Conservation (phyloP, 371 early-diverging fungal species). For the Sporodiniella umbellata region DNA sequence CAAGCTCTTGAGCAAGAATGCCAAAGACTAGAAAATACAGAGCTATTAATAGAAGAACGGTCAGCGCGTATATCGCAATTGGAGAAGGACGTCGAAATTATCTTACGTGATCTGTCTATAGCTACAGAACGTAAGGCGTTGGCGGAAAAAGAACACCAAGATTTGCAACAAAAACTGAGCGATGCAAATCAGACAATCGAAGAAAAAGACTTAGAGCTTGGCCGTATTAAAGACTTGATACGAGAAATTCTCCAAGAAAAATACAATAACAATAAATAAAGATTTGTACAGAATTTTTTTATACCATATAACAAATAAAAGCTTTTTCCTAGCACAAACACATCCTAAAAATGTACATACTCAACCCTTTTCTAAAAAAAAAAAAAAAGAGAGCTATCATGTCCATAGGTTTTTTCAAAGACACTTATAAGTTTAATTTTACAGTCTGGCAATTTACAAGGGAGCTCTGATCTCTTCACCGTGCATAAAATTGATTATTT, state of each 20-base stretch:
- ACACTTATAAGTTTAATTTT: no score
- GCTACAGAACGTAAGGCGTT: constrained; percentile 2
- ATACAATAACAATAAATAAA: background rate
- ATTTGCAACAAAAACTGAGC: background rate
- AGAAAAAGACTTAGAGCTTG: background rate
- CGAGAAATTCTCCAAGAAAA: background rate
- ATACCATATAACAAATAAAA: no score
- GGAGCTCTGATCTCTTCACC: no score
- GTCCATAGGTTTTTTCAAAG: no score
- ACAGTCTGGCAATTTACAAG: no score
- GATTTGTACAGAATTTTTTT: background rate
- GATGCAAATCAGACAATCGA: background rate
- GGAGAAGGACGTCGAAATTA: constrained; percentile 1
- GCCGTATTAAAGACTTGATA: background rate
- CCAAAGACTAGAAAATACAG: background rate
- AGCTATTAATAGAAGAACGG: constrained; percentile 3
- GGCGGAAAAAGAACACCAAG: background rate
- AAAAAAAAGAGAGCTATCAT: no score
- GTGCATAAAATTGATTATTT: no score
- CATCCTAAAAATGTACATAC: no score
- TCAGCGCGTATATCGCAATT: constrained; percentile 4
- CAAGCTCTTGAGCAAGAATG: background rate
- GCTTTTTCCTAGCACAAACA: no score
- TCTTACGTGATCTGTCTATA: background rate
- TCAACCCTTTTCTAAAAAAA: no score